These are phyloP conservation scores for Przewalskia tangutica DNA, from an alignment of 257 asterid genomes.

Conservation along the genomic window DNA sequence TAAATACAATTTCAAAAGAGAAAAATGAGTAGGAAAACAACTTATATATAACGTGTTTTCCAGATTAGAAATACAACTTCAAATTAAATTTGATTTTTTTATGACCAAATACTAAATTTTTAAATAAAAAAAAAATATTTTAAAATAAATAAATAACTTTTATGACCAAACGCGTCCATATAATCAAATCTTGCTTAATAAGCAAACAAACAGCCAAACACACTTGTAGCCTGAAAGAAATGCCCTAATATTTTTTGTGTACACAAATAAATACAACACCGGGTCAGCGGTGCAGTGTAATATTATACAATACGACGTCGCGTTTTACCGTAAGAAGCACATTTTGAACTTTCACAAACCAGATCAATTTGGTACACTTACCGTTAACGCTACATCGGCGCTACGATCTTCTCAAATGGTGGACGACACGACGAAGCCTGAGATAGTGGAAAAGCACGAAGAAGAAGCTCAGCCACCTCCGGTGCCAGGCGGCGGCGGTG, in stretches of 20 bases:
- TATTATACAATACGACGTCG: background rate
- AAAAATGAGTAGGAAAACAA: too few species aligned
- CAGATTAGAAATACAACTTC: too few species aligned
- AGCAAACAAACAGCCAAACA: too few species aligned
- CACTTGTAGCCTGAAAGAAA: background rate
- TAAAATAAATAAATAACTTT: too few species aligned
- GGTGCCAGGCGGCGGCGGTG: constrained; percentile 17
- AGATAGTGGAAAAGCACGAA: constrained; percentile 28
- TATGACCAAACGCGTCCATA: too few species aligned
- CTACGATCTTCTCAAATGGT: constrained; percentile 32
- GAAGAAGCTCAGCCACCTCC: constrained; percentile 10
- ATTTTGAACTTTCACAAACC: constrained; percentile 2
- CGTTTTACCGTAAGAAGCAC: constrained; percentile 8
- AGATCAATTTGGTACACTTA: background rate
- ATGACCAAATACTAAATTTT: too few species aligned
- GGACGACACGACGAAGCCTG: constrained; percentile 35
- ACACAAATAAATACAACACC: background rate
- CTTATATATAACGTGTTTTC: too few species aligned
- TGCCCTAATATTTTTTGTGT: background rate
- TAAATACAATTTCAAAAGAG: too few species aligned
- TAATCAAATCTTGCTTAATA: too few species aligned
- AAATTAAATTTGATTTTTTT: too few species aligned
- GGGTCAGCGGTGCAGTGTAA: background rate
- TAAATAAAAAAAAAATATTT: too few species aligned
- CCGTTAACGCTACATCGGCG: background rate